phyloP scores from a whole-genome alignment of 78 protist species.

The Emiliania huxleyi region DNA sequence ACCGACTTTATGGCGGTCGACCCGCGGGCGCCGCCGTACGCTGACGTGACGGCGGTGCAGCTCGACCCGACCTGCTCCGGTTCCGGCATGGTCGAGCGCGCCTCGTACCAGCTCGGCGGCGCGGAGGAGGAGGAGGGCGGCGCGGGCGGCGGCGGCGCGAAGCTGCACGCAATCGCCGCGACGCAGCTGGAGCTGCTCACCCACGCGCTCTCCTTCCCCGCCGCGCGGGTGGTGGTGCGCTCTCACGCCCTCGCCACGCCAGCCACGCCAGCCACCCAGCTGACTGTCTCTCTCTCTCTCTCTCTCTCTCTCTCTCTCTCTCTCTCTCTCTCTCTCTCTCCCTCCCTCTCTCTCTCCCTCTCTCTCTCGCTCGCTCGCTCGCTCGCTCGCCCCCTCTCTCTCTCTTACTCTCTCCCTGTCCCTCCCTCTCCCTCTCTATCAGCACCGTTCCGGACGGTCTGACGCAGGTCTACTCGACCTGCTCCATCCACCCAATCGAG shows the following conservation, averaged over 20 bases:
- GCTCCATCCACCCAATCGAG: conserved; percentile 56
- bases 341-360: no score
- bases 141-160: background rate
- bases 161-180: background rate
- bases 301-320: no score
- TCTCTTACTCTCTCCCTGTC: no score
- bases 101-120: background rate
- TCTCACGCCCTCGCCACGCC: no score
- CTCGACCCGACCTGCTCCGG: conserved; percentile 66
- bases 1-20: background rate
- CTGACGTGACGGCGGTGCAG: conserved; percentile 5
- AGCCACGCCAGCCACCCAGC: no score
- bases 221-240: conserved; percentile 8
- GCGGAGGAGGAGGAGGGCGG: background rate
- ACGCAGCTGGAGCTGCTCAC: background rate
- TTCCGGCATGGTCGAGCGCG: conserved; percentile 1
- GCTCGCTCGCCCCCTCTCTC: no score
- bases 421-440: no score
- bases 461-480: conserved; percentile 74
- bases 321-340: no score
- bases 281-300: no score
- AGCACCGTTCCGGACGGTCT: no score
- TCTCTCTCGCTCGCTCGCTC: no score
- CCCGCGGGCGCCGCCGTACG: background rate
- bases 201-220: conserved; percentile 58